Evolutionary conservation across 2,329 filamentous ascomycete species (phyloP).

Genomic region (Xylaria arbuscula): DNA sequence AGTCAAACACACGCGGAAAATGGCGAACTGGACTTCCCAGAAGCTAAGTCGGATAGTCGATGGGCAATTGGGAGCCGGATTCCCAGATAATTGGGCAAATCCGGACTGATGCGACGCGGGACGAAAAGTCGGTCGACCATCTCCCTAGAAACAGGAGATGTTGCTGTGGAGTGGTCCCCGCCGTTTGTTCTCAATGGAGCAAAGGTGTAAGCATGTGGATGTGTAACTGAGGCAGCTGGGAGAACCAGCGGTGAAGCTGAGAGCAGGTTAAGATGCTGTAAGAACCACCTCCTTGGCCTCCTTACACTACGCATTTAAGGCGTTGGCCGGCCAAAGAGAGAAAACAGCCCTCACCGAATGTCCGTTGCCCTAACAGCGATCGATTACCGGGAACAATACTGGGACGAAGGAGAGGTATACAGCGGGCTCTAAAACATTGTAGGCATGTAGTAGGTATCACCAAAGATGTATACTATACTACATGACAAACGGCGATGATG

Average conservation of each 20-base stretch:
- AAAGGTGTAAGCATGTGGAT: slow-evolving; percentile 33
- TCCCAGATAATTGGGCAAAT: slow-evolving; percentile 23
- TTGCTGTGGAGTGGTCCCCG: slow-evolving; percentile 39
- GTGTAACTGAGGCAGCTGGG: slow-evolving; percentile 33
- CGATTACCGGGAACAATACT: background rate
- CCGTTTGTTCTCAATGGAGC: slow-evolving; percentile 31
- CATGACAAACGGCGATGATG: slow-evolving; percentile 8
- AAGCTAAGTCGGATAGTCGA: slow-evolving; percentile 9
- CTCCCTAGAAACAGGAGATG: slow-evolving; percentile 37
- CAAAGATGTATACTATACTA: slow-evolving; percentile 4
- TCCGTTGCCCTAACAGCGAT: slow-evolving; percentile 23
- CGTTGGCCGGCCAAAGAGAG: slow-evolving; percentile 35
- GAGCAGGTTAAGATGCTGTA: slow-evolving; percentile 21
- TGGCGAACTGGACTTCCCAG: slow-evolving; percentile 12
- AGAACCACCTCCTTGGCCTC: slow-evolving; percentile 19
- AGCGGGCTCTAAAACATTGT: slow-evolving; percentile 3
- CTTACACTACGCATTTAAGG: slow-evolving; percentile 10
- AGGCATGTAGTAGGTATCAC: background rate
- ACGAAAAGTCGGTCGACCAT: slow-evolving; percentile 45
- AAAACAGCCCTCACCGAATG: slow-evolving; percentile 30
- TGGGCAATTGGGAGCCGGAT: slow-evolving; percentile 26
- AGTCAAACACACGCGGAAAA: slow-evolving; percentile 9
- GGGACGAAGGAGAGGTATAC: background rate
- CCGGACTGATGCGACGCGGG: slow-evolving; percentile 10
- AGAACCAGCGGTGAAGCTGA: slow-evolving; percentile 40